Evolutionary conservation across 129 eudicot genomes (phyloP).

Genomic region (Flaveria brownii): DNA sequence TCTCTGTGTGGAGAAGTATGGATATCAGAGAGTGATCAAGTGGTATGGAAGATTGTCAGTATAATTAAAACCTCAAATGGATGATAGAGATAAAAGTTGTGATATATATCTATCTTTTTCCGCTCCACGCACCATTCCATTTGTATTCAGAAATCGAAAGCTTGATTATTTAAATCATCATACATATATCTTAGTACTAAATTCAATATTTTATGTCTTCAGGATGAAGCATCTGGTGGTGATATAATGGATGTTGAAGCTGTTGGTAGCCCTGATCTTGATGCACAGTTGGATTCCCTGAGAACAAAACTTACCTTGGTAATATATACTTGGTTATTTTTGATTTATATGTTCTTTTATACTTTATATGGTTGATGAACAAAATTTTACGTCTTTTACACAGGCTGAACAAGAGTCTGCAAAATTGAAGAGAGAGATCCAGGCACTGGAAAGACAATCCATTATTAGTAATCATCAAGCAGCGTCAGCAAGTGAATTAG

Average conservation of each 20-base stretch:
- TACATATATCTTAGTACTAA: background rate
- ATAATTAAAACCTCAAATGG: background rate
- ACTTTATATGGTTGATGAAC: background rate
- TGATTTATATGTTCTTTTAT: background rate
- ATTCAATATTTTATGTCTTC: background rate
- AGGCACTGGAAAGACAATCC: conserved; percentile 59
- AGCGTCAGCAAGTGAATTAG: conserved; percentile 53
- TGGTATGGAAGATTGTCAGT: background rate
- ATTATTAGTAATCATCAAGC: conserved; percentile 44
- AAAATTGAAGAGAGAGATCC: conserved; percentile 60
- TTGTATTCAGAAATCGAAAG: background rate
- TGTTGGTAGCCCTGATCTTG: conserved; percentile 50
- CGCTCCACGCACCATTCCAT: background rate
- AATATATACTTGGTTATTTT: conserved; percentile 21
- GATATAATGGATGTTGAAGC: conserved; percentile 54
- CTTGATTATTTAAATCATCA: background rate
- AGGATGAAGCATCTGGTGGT: conserved; percentile 56
- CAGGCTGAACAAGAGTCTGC: conserved; percentile 72
- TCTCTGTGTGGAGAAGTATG: background rate
- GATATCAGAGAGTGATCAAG: background rate
- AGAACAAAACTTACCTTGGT: conserved; percentile 61
- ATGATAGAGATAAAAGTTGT: background rate
- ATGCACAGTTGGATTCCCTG: conserved; percentile 61
- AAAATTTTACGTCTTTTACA: background rate
- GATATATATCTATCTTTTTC: background rate